Conservation (phyloP, 2,329 filamentous ascomycete genomes). For the Beauveria bassiana region DNA sequence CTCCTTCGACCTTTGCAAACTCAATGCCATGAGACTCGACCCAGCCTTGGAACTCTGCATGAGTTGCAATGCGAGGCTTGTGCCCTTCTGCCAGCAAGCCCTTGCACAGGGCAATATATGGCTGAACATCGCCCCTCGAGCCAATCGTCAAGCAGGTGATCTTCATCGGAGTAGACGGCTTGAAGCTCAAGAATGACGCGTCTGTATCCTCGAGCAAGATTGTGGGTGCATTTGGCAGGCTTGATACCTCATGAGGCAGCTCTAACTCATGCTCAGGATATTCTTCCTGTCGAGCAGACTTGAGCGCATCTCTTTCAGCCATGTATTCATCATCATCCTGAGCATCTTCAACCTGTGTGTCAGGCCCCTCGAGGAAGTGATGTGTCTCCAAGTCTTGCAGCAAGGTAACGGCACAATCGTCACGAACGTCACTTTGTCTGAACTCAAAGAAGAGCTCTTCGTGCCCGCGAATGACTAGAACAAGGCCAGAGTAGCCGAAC, state of each 20-base stretch:
- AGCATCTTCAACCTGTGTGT: slow-evolving; percentile 57
- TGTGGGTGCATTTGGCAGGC: slow-evolving; percentile 53
- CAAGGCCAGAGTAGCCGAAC: slow-evolving; percentile 82
- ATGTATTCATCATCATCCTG: slow-evolving; percentile 67
- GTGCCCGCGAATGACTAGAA: slow-evolving; percentile 86
- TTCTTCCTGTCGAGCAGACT: slow-evolving; percentile 58
- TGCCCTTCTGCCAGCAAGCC: slow-evolving; percentile 84
- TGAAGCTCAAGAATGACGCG: slow-evolving; percentile 85
- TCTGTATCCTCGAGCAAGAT: slow-evolving; percentile 85
- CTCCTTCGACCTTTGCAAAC: slow-evolving; percentile 79
- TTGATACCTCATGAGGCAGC: slow-evolving; percentile 38
- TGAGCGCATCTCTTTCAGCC: slow-evolving; percentile 72
- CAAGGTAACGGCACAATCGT: slow-evolving; percentile 81
- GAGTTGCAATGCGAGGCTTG: slow-evolving; percentile 78
- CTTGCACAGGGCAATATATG: slow-evolving; percentile 94
- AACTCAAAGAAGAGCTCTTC: slow-evolving; percentile 98
- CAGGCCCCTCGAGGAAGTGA: slow-evolving; percentile 63
- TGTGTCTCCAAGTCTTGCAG: slow-evolving; percentile 68
- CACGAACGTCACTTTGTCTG: slow-evolving; percentile 63
- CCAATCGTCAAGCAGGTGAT: slow-evolving; percentile 95
- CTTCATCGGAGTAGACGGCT: slow-evolving; percentile 67
- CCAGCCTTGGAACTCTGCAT: slow-evolving; percentile 84
- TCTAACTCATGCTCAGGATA: slow-evolving; percentile 43
- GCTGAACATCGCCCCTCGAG: slow-evolving; percentile 91
- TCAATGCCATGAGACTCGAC: slow-evolving; percentile 89